Percentiles rank a stretch among this genome's conserved stretches.
Conservation (phyloP, 345 rosid species). For the Cardamine occulta region DNA sequence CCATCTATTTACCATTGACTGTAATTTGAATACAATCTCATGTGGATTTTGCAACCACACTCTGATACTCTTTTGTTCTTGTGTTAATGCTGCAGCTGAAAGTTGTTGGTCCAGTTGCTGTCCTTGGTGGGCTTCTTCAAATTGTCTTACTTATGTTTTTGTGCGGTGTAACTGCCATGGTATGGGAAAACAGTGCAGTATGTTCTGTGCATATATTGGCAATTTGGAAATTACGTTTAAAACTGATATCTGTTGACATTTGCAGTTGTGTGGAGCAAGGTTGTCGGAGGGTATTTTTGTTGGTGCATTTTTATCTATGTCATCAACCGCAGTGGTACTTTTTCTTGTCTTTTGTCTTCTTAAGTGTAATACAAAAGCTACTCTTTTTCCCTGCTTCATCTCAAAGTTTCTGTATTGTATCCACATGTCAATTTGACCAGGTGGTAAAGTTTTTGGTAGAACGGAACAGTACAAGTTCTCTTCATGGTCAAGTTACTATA, state of each 20-base stretch:
- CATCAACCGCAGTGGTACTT: constrained; percentile 95
- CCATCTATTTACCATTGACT: constrained; percentile 12
- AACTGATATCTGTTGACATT: constrained; percentile 28
- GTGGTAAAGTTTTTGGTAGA: constrained; percentile 95
- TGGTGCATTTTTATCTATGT: constrained; percentile 94
- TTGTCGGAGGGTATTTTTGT: constrained; percentile 95
- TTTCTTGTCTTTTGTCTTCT: constrained; percentile 44
- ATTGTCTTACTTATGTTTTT: constrained; percentile 76
- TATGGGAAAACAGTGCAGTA: constrained; percentile 42
- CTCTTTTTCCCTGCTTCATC: constrained; percentile 16
- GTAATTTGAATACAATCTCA: neutral
- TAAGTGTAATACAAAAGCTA: neutral
- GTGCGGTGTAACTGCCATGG: constrained; percentile 78
- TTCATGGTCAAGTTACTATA: constrained; percentile 97
- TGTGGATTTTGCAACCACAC: neutral
- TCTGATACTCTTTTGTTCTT: constrained; percentile 37
- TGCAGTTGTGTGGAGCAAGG: constrained; percentile 94
- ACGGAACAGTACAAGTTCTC: constrained; percentile 68
- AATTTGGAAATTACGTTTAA: neutral
- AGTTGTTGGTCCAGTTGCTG: constrained; percentile 96
- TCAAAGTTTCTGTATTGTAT: constrained; percentile 13
- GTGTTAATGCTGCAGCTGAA: constrained; percentile 65
- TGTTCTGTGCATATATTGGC: constrained; percentile 18
- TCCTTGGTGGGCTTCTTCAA: constrained; percentile 93
- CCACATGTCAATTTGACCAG: constrained; percentile 50